A percentile compares a stretch with the other conserved stretches of the same genome.
Conservation (phyloP, 2,329 filamentous ascomycete genomes). For the Coniochaeta sp. region DNA sequence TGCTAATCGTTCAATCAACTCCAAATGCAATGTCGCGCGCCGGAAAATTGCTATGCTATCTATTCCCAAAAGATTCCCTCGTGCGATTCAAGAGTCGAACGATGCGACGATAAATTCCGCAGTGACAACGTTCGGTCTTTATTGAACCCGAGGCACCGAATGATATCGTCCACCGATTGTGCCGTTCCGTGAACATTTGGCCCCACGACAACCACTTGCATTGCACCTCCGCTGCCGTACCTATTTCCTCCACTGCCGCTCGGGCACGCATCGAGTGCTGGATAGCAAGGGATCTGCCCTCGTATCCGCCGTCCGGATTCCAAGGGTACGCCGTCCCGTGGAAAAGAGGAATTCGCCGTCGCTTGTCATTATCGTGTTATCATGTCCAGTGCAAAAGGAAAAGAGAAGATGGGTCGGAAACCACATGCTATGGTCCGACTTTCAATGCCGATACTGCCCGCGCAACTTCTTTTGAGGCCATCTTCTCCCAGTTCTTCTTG, state of each 20-base stretch:
- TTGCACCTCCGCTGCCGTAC: background rate
- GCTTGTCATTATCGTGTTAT: constrained; percentile 1
- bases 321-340: constrained; percentile 1
- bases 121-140: background rate
- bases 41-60: background rate
- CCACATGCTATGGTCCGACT: constrained; percentile 26
- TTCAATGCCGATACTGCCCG: constrained; percentile 58
- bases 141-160: background rate
- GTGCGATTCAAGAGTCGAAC: background rate
- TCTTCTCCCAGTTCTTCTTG: constrained; percentile 64
- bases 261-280: constrained; percentile 1
- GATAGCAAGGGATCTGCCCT: background rate
- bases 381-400: constrained; percentile 7
- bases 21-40: background rate
- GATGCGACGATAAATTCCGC: background rate
- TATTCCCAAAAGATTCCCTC: background rate
- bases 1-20: background rate
- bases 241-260: background rate
- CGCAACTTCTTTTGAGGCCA: constrained; percentile 72
- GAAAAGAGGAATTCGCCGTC: constrained; percentile 6
- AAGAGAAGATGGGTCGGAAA: background rate
- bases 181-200: constrained; percentile 2
- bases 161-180: background rate
- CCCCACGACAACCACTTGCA: background rate
- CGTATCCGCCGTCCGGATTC: background rate